Base-by-base conservation (phyloP, 306 rosid species). In the Pterocarpus santalinus region DNA sequence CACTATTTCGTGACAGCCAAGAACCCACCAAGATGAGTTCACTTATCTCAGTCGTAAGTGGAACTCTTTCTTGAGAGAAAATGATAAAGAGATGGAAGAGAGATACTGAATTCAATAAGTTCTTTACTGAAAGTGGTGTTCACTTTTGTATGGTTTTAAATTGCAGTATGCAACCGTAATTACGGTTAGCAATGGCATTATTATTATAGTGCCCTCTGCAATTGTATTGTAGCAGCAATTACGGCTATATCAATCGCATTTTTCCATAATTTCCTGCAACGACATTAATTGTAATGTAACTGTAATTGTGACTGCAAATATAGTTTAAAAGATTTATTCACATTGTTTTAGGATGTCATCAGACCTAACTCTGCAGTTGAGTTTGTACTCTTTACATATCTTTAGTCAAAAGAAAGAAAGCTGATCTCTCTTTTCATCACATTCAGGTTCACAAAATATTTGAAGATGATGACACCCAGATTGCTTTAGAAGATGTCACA, bases 11-110 rank as follows among this genome's bases (percentile, higher is more conserved):
- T 35, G 94, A 90, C 84, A 83, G 85, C 39, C 73, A 84, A 47
- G 90, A 88, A 73, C 83, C 88, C 77, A 87, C 22, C 63, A 87
- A 73, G 55, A 90, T 87, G 86, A 90, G 85, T 85, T 89, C 97
- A 55, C 81, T 94, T 1, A 80, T 91, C 17, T 52, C 89, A 56
- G 41, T 94, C 7, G 98, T 94, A 89, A 87, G 89, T 83, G 72
- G 44, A 22, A 9, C 61, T 47, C 62, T 28, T 63, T 5, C 34
- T 2, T 9, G 7, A 7, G 2, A 79, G 35, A 33, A 8, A 13
- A 62, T 5, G 49, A 36, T 32, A 11, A 14, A 14, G 14, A 53
- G 4, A 32, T 14, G 47, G 8, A 4, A 5, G n/a, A 49, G 51
- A 33, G 38, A 13, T n/a, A 51, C 33, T 49, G 43, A 49, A 76